These are phyloP conservation scores for Staphylotrichum tortipilum DNA, from an alignment of 495 filamentous ascomycete genomes.

Conservation along the genomic window DNA sequence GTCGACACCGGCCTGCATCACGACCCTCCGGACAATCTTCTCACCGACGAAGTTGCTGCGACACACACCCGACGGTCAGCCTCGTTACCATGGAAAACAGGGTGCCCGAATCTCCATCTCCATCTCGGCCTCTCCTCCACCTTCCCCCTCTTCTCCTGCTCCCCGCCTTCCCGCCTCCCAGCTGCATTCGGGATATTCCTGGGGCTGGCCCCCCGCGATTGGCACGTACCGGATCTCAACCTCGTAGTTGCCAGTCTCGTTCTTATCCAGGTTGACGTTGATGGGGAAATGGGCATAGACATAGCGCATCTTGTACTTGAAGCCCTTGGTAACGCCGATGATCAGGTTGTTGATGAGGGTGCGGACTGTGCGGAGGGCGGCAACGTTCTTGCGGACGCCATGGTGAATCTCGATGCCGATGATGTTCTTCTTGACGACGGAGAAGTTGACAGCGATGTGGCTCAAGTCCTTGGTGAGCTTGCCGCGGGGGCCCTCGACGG, in stretches of 20 bases:
- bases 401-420: conserved; percentile 98
- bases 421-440: conserved; percentile 63
- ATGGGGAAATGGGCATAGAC: conserved; percentile 99
- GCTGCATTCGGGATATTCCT: background rate
- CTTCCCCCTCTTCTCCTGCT: too few species aligned
- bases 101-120: too few species aligned
- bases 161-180: too few species aligned
- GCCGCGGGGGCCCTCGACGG: conserved; percentile 91
- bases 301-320: conserved; percentile 99
- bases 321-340: conserved; percentile 94
- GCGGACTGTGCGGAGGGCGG: conserved; percentile 94
- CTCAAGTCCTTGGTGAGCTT: conserved; percentile 93
- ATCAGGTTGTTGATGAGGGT: conserved; percentile 97
- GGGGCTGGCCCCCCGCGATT: too few species aligned
- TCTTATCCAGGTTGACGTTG: conserved; percentile 99
- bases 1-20: conserved; percentile 82
- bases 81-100: conserved; percentile 7
- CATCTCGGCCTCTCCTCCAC: too few species aligned
- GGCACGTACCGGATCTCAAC: conserved; percentile 92
- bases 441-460: conserved; percentile 94
- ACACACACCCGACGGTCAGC: conserved; percentile 22
- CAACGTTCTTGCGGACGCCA: conserved; percentile 92
- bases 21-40: conserved; percentile 93
- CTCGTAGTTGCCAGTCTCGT: conserved; percentile 81
- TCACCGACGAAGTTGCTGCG: conserved; percentile 96